Percentiles rank a stretch among this genome's conserved stretches.
These are phyloP conservation scores for Arthrinium phaeospermum DNA, from an alignment of 2,329 filamentous ascomycete genomes.

Conservation along the genomic window DNA sequence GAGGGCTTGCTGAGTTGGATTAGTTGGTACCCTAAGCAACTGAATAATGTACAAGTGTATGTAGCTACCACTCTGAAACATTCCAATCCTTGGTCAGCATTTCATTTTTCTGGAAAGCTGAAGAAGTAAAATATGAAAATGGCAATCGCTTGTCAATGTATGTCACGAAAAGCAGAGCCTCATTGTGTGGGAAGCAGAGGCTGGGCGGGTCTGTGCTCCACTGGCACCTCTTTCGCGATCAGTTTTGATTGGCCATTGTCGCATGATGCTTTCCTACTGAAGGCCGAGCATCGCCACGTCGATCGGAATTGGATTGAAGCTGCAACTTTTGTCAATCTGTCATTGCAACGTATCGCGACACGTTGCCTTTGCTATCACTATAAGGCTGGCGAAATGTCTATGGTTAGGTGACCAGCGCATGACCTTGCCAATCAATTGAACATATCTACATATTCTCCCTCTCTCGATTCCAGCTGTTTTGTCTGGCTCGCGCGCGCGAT, in stretches of 20 bases:
- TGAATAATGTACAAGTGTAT: too few relatives aligned
- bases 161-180: neutral
- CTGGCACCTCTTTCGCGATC: neutral
- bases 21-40: too few relatives aligned
- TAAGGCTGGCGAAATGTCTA: neutral
- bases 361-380: conserved; percentile 16
- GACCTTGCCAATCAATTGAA: conserved; percentile 43
- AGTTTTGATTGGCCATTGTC: neutral
- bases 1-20: too few relatives aligned
- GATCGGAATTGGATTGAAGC: conserved; percentile 9
- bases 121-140: too few relatives aligned
- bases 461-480: neutral
- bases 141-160: too few relatives aligned
- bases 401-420: neutral
- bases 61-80: too few relatives aligned
- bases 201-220: neutral
- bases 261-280: neutral
- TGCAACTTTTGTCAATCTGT: conserved; percentile 1
- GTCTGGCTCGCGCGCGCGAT: neutral
- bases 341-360: conserved; percentile 20
- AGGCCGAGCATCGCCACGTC: neutral
- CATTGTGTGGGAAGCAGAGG: neutral
- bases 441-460: neutral
- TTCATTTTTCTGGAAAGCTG: too few relatives aligned
- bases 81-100: too few relatives aligned